A percentile compares a stretch with the other conserved stretches of the same genome.
These are phyloP conservation scores for Solanum appendiculatum DNA, from an alignment of 257 asterid genomes.

Conservation along the genomic window DNA sequence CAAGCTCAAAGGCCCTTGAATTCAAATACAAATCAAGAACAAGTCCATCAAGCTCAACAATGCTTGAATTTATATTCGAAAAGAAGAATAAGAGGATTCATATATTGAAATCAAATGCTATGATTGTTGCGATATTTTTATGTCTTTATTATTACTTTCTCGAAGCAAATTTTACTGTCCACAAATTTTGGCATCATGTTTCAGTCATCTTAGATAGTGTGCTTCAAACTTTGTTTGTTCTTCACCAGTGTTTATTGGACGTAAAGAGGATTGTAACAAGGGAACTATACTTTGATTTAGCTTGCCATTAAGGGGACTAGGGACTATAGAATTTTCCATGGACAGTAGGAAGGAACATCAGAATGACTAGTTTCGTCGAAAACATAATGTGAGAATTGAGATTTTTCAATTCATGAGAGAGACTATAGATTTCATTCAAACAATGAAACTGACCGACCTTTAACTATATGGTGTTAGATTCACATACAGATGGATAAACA, in stretches of 20 bases:
- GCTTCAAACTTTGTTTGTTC: neutral
- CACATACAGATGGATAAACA: neutral
- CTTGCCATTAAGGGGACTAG: neutral
- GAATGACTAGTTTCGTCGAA: neutral
- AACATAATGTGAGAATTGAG: neutral
- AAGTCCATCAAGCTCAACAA: too few relatives aligned
- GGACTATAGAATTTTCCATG: neutral
- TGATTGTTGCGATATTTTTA: too few relatives aligned
- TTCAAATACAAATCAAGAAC: too few relatives aligned
- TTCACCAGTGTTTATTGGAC: neutral
- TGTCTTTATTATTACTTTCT: too few relatives aligned
- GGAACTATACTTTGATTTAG: neutral
- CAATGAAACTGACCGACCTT: neutral
- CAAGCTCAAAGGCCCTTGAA: too few relatives aligned
- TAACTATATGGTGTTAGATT: neutral
- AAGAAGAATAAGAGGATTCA: too few relatives aligned
- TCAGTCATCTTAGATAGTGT: neutral
- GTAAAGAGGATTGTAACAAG: too few relatives aligned
- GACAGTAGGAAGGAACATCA: neutral
- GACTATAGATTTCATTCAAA: neutral
- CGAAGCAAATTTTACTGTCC: too few relatives aligned
- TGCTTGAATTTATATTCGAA: too few relatives aligned
- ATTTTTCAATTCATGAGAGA: neutral
- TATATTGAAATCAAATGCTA: too few relatives aligned
- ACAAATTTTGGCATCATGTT: neutral